These are phyloP conservation scores for Ganoderma resinaceum DNA, from an alignment of 1,284 basidiomycete species.

Conservation along the genomic window DNA sequence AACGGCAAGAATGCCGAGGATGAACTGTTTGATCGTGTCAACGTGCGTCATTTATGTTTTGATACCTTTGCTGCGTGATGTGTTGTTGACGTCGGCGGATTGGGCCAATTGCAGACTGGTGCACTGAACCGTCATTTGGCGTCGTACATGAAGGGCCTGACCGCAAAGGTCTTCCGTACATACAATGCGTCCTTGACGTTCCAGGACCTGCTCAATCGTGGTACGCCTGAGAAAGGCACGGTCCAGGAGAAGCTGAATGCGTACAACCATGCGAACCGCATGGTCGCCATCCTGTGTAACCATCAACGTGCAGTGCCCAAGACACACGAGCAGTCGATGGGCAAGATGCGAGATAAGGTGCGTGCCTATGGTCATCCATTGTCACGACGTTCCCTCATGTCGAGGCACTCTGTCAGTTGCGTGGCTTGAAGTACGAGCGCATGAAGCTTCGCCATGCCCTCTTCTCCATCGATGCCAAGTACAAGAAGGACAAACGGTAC, in stretches of 20 bases:
- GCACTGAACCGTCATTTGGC: conserved; percentile 90
- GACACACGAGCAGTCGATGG: conserved; percentile 90
- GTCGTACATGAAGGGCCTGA: conserved; percentile 94
- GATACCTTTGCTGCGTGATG: background rate
- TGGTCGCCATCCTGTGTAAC: conserved; percentile 97
- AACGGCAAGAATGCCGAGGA: conserved; percentile 90
- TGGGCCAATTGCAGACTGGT: conserved; percentile 64
- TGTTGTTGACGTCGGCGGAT: conserved; percentile 2
- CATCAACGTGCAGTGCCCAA: conserved; percentile 95
- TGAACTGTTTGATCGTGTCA: conserved; percentile 93
- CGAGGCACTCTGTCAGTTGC: conserved; percentile 53
- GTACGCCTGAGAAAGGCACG: conserved; percentile 74
- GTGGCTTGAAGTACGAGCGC: conserved; percentile 90
- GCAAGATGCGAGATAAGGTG: conserved; percentile 91
- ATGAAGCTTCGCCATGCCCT: conserved; percentile 90
- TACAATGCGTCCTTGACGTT: conserved; percentile 95
- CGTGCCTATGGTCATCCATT: conserved; percentile 32
- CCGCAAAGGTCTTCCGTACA: conserved; percentile 98
- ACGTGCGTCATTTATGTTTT: conserved; percentile 56
- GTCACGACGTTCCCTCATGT: conserved; percentile 11
- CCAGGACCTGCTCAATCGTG: conserved; percentile 85
- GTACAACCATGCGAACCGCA: conserved; percentile 95
- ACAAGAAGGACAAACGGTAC: conserved; percentile 85
- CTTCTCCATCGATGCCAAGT: conserved; percentile 78
- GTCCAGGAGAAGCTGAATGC: conserved; percentile 93